These are phyloP conservation scores for Trichoderma lentiforme DNA, from an alignment of 2,329 filamentous ascomycete species.

Conservation along the genomic window DNA sequence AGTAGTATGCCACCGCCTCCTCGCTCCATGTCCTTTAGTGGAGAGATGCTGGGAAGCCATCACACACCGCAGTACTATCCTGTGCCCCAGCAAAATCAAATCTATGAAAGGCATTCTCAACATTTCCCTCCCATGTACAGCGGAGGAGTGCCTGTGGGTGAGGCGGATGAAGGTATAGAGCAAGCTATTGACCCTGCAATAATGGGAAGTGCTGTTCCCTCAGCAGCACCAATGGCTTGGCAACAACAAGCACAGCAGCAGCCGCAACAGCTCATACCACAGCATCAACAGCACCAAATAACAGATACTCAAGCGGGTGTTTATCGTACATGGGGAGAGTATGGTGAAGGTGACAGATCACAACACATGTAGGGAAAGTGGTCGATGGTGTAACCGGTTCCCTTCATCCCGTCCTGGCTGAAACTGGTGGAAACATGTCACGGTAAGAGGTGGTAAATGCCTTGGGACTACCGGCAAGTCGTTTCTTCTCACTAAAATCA, in stretches of 20 bases:
- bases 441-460: neutral
- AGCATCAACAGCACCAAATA: slow-evolving; percentile 21
- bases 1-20: slow-evolving; percentile 39
- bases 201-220: slow-evolving; percentile 33
- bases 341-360: neutral
- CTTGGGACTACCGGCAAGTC: neutral
- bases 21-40: slow-evolving; percentile 49
- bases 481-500: neutral
- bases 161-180: slow-evolving; percentile 30
- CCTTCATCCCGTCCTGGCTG: neutral
- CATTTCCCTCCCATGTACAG: slow-evolving; percentile 45
- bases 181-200: slow-evolving; percentile 24
- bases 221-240: slow-evolving; percentile 43
- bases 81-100: slow-evolving; percentile 37
- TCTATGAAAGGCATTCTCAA: slow-evolving; percentile 42
- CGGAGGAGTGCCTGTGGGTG: slow-evolving; percentile 36
- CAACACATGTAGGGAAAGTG: slow-evolving; percentile 1
- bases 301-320: slow-evolving; percentile 39
- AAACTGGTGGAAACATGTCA: neutral
- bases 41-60: slow-evolving; percentile 38
- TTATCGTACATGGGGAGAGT: slow-evolving; percentile 6
- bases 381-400: neutral
- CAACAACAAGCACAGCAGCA: slow-evolving; percentile 26
- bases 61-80: slow-evolving; percentile 40
- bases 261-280: slow-evolving; percentile 10